These are phyloP conservation scores for Sarocladium brachiariae DNA, from an alignment of 2,329 filamentous ascomycete species.

Conservation along the genomic window DNA sequence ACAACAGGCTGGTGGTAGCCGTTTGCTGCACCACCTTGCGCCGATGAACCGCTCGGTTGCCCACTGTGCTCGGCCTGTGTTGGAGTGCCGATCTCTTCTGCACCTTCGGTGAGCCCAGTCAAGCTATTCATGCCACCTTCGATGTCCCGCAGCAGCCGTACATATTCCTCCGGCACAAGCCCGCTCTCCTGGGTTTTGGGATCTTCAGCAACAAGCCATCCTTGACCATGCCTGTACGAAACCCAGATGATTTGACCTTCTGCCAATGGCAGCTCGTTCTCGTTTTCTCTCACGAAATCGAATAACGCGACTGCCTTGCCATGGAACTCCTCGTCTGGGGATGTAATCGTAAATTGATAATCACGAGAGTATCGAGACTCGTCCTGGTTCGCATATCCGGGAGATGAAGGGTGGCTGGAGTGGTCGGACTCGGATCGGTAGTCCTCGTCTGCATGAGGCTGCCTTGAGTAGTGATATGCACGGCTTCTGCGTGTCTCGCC, in stretches of 20 bases:
- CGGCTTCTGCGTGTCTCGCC: constrained; percentile 54
- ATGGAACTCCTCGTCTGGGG: constrained; percentile 95
- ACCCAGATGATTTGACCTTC: constrained; percentile 97
- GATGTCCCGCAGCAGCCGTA: constrained; percentile 84
- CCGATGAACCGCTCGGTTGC: not conserved
- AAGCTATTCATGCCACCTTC: constrained; percentile 79
- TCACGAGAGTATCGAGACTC: constrained; percentile 80
- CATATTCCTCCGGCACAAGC: constrained; percentile 93
- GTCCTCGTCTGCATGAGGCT: constrained; percentile 42
- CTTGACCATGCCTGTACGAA: constrained; percentile 90
- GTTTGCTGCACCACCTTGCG: constrained; percentile 37
- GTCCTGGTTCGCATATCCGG: constrained; percentile 53
- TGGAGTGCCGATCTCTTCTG: constrained; percentile 52
- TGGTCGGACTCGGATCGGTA: constrained; percentile 29
- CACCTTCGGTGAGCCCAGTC: constrained; percentile 50
- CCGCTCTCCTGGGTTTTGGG: constrained; percentile 91
- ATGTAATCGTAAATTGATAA: constrained; percentile 92
- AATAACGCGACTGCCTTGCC: constrained; percentile 93
- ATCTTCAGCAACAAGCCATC: constrained; percentile 95
- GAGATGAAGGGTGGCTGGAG: constrained; percentile 53
- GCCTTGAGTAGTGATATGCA: constrained; percentile 35
- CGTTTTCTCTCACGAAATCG: constrained; percentile 90
- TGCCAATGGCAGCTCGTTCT: constrained; percentile 86
- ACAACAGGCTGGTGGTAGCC: constrained; percentile 64
- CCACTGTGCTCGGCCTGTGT: constrained; percentile 51